These are phyloP conservation scores for Phragmites australis DNA, from an alignment of 176 grass and related monocot species.

Conservation along the genomic window DNA sequence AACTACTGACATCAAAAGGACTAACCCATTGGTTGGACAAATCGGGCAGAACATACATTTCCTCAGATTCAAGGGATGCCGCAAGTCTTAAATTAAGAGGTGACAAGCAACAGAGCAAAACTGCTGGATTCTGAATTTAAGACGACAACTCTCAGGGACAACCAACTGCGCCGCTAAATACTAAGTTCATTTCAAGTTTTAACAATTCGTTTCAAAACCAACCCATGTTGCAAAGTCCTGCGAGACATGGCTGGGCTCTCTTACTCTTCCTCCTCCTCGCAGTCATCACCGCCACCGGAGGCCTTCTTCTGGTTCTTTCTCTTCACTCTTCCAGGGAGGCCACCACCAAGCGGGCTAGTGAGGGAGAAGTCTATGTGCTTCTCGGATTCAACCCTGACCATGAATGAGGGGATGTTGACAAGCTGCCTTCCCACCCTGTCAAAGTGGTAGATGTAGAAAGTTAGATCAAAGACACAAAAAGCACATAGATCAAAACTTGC, in stretches of 20 bases:
- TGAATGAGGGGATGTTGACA: conserved; percentile 73
- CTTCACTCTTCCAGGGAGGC: conserved; percentile 66
- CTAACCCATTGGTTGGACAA: background rate
- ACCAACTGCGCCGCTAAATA: background rate
- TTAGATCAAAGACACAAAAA: background rate
- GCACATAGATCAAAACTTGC: background rate
- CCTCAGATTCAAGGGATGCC: background rate
- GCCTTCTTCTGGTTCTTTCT: conserved; percentile 66
- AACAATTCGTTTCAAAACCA: background rate
- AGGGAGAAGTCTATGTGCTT: conserved; percentile 67
- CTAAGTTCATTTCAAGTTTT: background rate
- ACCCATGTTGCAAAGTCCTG: conserved; percentile 1
- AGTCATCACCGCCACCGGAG: conserved; percentile 47
- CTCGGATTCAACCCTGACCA: conserved; percentile 77
- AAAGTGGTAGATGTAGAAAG: background rate
- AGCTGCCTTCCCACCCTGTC: conserved; percentile 64
- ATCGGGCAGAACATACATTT: background rate
- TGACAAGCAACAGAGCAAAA: background rate
- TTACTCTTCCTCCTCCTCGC: conserved; percentile 61
- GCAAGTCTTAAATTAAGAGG: background rate
- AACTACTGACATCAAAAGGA: background rate
- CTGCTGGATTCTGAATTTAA: background rate
- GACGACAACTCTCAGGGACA: background rate
- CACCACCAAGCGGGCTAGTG: conserved; percentile 62
- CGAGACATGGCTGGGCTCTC: background rate